Percentiles rank a stretch among this genome's conserved stretches.
Evolutionary conservation across 1,284 basidiomycete genomes (phyloP).

Genomic region (Wolfiporia cocos): DNA sequence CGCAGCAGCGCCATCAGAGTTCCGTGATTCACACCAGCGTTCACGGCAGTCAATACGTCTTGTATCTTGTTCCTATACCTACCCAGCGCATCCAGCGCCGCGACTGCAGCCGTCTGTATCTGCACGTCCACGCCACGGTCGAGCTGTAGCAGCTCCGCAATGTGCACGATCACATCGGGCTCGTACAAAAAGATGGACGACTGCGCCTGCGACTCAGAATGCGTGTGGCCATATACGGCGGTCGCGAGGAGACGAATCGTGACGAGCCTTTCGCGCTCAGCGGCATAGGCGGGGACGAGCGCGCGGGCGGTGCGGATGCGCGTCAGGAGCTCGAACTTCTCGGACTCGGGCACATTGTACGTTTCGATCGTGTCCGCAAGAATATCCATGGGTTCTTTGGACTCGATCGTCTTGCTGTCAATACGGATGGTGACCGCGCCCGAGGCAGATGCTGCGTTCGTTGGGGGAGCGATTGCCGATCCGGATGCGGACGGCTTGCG

Average conservation of each 20-base stretch:
- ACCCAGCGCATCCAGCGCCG: conserved; percentile 86
- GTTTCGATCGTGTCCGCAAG: conserved; percentile 70
- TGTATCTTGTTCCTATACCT: conserved; percentile 79
- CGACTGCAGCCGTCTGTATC: conserved; percentile 81
- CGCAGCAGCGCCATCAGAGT: conserved; percentile 86
- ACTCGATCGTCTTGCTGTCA: conserved; percentile 50
- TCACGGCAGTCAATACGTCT: conserved; percentile 88
- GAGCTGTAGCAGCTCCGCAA: conserved; percentile 86
- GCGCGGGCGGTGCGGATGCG: conserved; percentile 78
- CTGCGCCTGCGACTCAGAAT: conserved; percentile 72
- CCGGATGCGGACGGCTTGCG: conserved; percentile 17
- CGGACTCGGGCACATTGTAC: conserved; percentile 75
- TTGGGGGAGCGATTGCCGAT: conserved; percentile 11
- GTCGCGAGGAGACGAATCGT: conserved; percentile 82
- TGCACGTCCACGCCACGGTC: conserved; percentile 62
- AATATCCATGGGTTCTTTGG: conserved; percentile 65
- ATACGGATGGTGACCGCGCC: conserved; percentile 64
- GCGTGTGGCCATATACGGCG: conserved; percentile 84
- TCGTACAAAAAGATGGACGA: conserved; percentile 91
- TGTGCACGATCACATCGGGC: conserved; percentile 82
- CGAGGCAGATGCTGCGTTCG: conserved; percentile 24
- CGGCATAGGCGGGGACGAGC: conserved; percentile 50
- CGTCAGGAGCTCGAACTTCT: conserved; percentile 88
- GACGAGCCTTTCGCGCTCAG: conserved; percentile 76
- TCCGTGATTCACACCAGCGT: conserved; percentile 95